phyloP scores from a whole-genome alignment of 208 protist genomes.

The Endotrypanum monterogeii region DNA sequence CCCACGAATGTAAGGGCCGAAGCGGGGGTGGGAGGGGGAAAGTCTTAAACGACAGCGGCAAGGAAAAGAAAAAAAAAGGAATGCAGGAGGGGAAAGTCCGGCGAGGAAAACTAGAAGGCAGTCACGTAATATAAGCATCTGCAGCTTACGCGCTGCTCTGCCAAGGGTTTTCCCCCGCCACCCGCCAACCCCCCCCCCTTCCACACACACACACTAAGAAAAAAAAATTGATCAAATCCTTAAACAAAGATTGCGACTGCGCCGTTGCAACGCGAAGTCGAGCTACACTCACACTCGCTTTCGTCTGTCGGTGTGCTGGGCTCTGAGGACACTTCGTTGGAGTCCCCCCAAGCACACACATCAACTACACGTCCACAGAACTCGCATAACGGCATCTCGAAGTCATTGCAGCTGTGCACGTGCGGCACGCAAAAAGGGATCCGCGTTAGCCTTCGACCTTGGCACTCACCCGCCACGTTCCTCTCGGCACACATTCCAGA shows the following conservation, averaged over 20 bases:
- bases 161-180: too few relatives aligned
- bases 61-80: not conserved
- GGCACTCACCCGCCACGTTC: not conserved
- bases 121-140: not conserved
- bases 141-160: too few relatives aligned
- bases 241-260: not conserved
- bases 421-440: not conserved
- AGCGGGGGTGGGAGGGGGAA: not conserved
- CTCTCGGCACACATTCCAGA: not conserved
- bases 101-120: not conserved
- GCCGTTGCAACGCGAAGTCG: not conserved
- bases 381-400: constrained; percentile 4
- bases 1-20: not conserved
- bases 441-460: not conserved
- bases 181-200: too few relatives aligned
- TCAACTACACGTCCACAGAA: constrained; percentile 10
- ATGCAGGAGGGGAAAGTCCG: not conserved
- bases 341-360: not conserved
- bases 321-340: not conserved
- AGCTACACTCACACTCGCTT: not conserved
- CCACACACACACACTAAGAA: not conserved
- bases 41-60: not conserved
- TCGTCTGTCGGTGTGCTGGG: not conserved
- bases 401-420: not conserved
- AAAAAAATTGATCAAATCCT: too few relatives aligned